Base-by-base conservation (phyloP, 768 basidiomycete species). In the Suillus luteus region DNA sequence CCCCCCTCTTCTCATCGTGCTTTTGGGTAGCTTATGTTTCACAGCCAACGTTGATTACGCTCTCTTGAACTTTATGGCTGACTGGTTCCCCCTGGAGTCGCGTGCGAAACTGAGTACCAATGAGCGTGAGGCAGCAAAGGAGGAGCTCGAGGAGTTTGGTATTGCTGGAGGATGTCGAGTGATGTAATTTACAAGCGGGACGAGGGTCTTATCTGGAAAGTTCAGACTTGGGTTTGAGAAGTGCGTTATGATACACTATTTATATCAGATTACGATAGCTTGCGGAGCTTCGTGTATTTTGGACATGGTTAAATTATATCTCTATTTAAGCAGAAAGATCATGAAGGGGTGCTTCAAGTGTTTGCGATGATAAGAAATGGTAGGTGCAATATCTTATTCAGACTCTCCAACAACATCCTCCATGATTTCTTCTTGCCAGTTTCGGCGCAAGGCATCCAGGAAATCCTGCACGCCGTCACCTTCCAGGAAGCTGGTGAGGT, bases 51-150 rank as follows among this genome's bases (percentile, higher is more conserved):
- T 94, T 17, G 92, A 94, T 69, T 86, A 86, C 83, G 91, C 86
- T 1, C 72, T 93, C 54, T 78, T 90, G 54, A 91, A 93, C 67
- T 95, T 94, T 69, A 93, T 97, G 89, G 83, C 89, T 63, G 88
- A 91, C 68, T 97, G 94, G 93, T 98, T 98, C 75, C 94, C 96
- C 0, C 71, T 85, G 15, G 96, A 97, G 72, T 82, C 93, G 17
- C 85, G 81, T 63, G 82, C 82, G 69, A 97, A 97, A 73, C 77
- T 86, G 54, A 85, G 82, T 68, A 82, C 85, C 66, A 95, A 95
- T 73, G 88, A 92, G 73, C 79, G 76, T 55, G 95, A 97, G 73
- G 86, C 88, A 0, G 81, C 84, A 0, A 75, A 81, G 52, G 94
- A 96, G 75, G 82, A 92, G 69, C 71, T 90, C 22, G 76, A 81